Evolutionary conservation across 148 eudicot species (phyloP).

Genomic region (Salicornia ramosissima): DNA sequence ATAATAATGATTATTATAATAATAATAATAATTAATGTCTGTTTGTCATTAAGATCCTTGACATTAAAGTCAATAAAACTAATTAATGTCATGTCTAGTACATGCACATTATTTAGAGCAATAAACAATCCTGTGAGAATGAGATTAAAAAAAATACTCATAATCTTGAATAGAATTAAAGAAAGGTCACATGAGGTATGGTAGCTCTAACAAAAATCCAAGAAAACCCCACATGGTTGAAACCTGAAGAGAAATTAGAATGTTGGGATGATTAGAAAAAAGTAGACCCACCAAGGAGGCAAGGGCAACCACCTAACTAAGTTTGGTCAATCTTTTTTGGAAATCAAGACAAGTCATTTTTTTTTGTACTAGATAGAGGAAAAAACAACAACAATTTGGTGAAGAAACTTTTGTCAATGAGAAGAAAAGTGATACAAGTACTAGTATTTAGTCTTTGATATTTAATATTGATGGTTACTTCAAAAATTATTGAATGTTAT

Average conservation of each 20-base stretch:
- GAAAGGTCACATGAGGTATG: conserved; percentile 10
- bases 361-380: conserved; percentile 18
- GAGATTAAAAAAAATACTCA: not conserved
- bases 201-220: conserved; percentile 23
- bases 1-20: not conserved
- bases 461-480: conserved; percentile 11
- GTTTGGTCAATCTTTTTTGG: conserved; percentile 18
- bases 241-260: conserved; percentile 18
- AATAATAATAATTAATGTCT: not conserved
- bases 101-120: not conserved
- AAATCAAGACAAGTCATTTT: not conserved
- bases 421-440: not conserved
- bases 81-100: conserved; percentile 2
- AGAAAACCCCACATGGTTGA: conserved; percentile 7
- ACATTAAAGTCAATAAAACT: conserved; percentile 16
- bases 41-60: conserved; percentile 23
- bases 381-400: not conserved
- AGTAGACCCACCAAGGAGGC: conserved; percentile 19
- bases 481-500: too few relatives aligned
- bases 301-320: conserved; percentile 16
- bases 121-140: too few relatives aligned
- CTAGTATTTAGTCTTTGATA: not conserved
- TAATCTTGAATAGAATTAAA: not conserved
- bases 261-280: conserved; percentile 15
- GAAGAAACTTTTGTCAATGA: not conserved